These are phyloP conservation scores for Radiomyces spectabilis DNA, from an alignment of 192 early-diverging fungal genomes.

Conservation along the genomic window DNA sequence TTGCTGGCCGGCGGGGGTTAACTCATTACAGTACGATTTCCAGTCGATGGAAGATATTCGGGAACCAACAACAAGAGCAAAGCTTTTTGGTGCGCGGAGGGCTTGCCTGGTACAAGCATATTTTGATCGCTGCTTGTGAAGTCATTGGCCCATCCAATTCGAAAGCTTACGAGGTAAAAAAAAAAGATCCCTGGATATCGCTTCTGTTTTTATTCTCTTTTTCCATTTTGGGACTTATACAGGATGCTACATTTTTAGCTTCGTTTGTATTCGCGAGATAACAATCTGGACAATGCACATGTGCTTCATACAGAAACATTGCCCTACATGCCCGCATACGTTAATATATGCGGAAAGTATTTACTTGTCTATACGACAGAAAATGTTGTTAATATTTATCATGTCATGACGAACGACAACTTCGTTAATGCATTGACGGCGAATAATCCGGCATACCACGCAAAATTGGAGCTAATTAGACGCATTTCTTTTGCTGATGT, in stretches of 20 bases:
- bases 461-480: slow-evolving; percentile 31
- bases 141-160: slow-evolving; percentile 21
- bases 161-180: slow-evolving; percentile 15
- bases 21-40: slow-evolving; percentile 67
- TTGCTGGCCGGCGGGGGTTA: slow-evolving; percentile 80
- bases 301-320: slow-evolving; percentile 50
- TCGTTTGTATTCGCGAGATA: slow-evolving; percentile 63
- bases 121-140: slow-evolving; percentile 62
- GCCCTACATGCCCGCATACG: slow-evolving; percentile 34
- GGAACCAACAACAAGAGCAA: slow-evolving; percentile 75
- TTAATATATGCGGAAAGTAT: slow-evolving; percentile 45
- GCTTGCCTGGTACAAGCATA: slow-evolving; percentile 62
- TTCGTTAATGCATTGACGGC: too few relatives aligned
- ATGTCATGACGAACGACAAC: too few relatives aligned
- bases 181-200: background rate
- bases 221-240: background rate
- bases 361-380: slow-evolving; percentile 54
- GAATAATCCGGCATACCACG: background rate
- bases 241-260: too few relatives aligned
- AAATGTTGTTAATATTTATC: slow-evolving; percentile 50
- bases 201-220: background rate
- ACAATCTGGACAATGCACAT: slow-evolving; percentile 59
- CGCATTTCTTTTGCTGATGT: slow-evolving; percentile 49
- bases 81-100: slow-evolving; percentile 63
- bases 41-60: slow-evolving; percentile 85